Conservation (phyloP, 2,329 filamentous ascomycete genomes). For the Ophiosphaerella narmari region DNA sequence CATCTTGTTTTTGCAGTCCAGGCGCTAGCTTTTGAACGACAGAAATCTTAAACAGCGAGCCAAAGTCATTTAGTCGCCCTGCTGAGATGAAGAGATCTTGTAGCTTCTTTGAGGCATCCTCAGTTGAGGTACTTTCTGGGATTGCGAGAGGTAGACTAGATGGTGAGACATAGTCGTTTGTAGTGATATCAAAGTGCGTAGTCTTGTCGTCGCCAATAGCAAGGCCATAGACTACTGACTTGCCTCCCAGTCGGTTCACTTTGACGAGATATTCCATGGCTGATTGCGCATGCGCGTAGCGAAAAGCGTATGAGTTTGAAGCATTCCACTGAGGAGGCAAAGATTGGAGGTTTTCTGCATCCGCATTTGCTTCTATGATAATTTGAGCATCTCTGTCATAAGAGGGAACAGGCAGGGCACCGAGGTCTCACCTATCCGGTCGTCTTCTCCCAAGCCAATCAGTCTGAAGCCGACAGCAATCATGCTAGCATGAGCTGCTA, state of each 20-base stretch:
- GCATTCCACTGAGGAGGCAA: conserved; percentile 83
- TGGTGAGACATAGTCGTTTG: conserved; percentile 74
- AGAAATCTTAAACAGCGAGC: conserved; percentile 72
- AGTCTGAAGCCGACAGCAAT: conserved; percentile 78
- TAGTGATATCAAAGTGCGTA: conserved; percentile 73
- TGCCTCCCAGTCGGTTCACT: conserved; percentile 78
- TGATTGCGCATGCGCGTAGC: conserved; percentile 85
- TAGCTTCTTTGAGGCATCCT: conserved; percentile 50
- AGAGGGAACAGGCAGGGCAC: neutral
- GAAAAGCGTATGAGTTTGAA: conserved; percentile 73
- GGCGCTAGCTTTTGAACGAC: conserved; percentile 86
- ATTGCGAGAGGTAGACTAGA: conserved; percentile 60
- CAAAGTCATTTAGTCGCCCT: conserved; percentile 69
- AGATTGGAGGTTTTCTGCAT: conserved; percentile 60
- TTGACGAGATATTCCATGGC: conserved; percentile 84
- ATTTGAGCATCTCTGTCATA: conserved; percentile 23
- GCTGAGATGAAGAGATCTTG: conserved; percentile 74
- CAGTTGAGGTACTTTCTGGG: conserved; percentile 52
- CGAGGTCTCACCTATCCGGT: conserved; percentile 64
- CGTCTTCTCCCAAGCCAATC: conserved; percentile 81
- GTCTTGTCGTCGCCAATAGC: conserved; percentile 82
- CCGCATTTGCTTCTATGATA: conserved; percentile 60
- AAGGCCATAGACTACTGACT: conserved; percentile 81
- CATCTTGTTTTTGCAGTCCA: conserved; percentile 75
- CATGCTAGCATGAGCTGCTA: conserved; percentile 86